phyloP scores from a whole-genome alignment of 495 filamentous ascomycete species.

The Hamigera avellanea region DNA sequence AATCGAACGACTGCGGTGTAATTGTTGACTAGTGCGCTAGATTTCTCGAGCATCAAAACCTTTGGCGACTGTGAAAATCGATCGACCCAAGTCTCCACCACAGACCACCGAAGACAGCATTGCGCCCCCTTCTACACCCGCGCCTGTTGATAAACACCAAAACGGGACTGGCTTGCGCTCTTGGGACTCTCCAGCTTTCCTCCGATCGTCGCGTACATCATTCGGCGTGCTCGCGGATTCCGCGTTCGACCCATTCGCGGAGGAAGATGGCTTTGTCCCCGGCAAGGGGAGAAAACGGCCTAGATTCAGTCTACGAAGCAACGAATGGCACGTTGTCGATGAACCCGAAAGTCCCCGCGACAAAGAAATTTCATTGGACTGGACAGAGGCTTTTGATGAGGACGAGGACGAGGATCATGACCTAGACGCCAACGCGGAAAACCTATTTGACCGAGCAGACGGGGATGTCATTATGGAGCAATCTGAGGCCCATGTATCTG shows the following conservation, averaged over 20 bases:
- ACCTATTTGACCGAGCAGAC: background rate
- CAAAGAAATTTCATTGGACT: constrained; percentile 18
- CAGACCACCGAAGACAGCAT: constrained; percentile 6
- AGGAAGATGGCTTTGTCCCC: constrained; percentile 52
- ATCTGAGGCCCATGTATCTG: constrained; percentile 2
- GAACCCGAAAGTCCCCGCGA: constrained; percentile 55
- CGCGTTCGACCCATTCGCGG: constrained; percentile 54
- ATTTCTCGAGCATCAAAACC: constrained; percentile 20
- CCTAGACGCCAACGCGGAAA: background rate
- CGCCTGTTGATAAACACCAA: constrained; percentile 2
- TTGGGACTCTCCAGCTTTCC: constrained; percentile 68
- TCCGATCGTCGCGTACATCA: constrained; percentile 51
- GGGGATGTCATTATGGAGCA: background rate
- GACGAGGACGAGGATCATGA: constrained; percentile 9
- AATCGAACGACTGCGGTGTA: background rate
- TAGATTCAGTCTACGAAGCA: constrained; percentile 56
- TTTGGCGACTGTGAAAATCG: constrained; percentile 32
- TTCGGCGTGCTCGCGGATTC: constrained; percentile 47
- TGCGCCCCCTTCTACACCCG: constrained; percentile 19
- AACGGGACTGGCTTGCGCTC: constrained; percentile 6
- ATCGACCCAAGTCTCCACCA: constrained; percentile 22
- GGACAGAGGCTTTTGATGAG: constrained; percentile 25
- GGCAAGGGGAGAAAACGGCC: constrained; percentile 60
- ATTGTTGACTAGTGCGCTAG: constrained; percentile 13
- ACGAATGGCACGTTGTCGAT: constrained; percentile 59